Base-by-base conservation (phyloP, 2,329 filamentous ascomycete genomes). In the Teratosphaeria viscida region DNA sequence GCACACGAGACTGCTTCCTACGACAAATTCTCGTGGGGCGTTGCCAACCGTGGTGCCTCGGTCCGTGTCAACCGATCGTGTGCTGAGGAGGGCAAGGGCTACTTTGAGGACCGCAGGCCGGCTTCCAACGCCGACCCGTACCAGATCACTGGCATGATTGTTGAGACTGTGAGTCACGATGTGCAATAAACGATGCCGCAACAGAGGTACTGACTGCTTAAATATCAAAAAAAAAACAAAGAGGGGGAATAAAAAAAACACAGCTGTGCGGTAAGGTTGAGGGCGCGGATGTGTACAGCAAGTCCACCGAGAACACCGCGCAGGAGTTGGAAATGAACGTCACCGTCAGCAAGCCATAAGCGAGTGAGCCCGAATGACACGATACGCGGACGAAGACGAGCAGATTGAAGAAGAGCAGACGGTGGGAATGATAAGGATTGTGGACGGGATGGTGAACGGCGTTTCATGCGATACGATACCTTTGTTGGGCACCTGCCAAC, bases 21-120 rank as follows among this genome's bases (percentile, higher is more conserved):
- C 72, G 92, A 99, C 73, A 84, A 88, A 75, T 99, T 99, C 84
- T 86, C 85, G 68, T 97, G 87, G 77, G 92, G 94, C 73, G 87
- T 97, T 63, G 94, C 94, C 76, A 92, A 97, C 86, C 91, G 94
- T 78, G 94, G 92, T 72, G 87, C 89, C 61, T 95, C 89, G 47
- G 92, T 97, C 71, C 90, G 94, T 75, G 94, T 99, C 69, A 92
- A 92, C 69, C 87, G 91, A 70, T 85, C 90, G 70, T 85, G 83
- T 68, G 91, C 88, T 55, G 86, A 88, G 74, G 89, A 95, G 77
- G 90, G 90, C 76, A 94, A 88, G 79, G 92, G 92, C 65, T 96
- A 96, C 84, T 96, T 96, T 67, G 91, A 96, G 77, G 78, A 81
- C 71, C 77, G 78, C 64, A 74, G 78, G 65, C 78, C 78, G 60